Evolutionary conservation across 2,329 filamentous ascomycete species (phyloP).

Genomic region (Cladophialophora carrionii): DNA sequence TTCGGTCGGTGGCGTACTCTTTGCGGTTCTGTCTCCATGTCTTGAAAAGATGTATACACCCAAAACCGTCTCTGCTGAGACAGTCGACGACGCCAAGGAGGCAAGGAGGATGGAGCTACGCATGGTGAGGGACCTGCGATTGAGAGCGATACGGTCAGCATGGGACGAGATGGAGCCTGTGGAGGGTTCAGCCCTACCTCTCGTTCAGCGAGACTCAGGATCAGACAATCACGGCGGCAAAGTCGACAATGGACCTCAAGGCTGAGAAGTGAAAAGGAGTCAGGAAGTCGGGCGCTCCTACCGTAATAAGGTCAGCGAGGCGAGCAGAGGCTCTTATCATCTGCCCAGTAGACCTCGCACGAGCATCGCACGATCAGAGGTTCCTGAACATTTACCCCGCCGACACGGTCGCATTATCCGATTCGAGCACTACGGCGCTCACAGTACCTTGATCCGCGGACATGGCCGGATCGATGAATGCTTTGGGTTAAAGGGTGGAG

Average conservation of each 20-base stretch:
- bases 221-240: not conserved
- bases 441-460: not conserved
- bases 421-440: not conserved
- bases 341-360: not conserved
- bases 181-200: conserved; percentile 7
- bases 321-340: conserved; percentile 12
- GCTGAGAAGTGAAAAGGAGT: conserved; percentile 10
- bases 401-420: not conserved
- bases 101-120: conserved; percentile 30
- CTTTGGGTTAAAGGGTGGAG: not conserved
- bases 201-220: conserved; percentile 2
- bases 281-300: conserved; percentile 13
- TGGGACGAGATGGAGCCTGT: not conserved
- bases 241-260: conserved; percentile 2
- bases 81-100: conserved; percentile 25
- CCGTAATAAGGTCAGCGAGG: conserved; percentile 25
- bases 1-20: conserved; percentile 69
- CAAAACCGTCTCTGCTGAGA: conserved; percentile 66
- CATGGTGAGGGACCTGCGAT: conserved; percentile 19
- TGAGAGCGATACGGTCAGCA: not conserved
- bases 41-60: conserved; percentile 87
- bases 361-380: not conserved
- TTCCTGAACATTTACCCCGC: conserved; percentile 5
- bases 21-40: conserved; percentile 85
- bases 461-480: not conserved